A percentile compares a stretch with the other conserved stretches of the same genome.
phyloP scores from a whole-genome alignment of 179 eudicot species.

The Actinidia chinensis region DNA sequence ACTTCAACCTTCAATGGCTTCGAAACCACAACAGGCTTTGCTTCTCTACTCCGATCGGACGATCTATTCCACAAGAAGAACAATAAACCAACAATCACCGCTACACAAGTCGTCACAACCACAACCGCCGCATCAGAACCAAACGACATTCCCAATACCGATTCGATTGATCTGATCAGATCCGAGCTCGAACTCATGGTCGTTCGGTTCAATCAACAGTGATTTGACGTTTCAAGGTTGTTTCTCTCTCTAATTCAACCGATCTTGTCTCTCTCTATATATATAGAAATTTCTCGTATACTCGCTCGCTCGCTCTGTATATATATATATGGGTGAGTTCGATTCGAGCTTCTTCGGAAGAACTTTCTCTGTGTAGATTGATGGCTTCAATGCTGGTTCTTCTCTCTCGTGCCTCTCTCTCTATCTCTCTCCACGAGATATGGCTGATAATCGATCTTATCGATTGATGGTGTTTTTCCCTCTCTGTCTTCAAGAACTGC shows the following conservation, averaged over 20 bases:
- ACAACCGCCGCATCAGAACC: constrained; percentile 29
- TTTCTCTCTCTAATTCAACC: not conserved
- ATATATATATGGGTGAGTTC: not conserved
- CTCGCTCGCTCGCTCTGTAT: no score
- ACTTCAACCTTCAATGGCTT: constrained; percentile 36
- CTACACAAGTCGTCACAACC: constrained; percentile 38
- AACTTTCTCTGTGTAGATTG: not conserved
- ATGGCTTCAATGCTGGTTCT: not conserved
- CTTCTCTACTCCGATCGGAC: constrained; percentile 35
- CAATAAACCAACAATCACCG: constrained; percentile 40
- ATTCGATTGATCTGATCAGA: constrained; percentile 43
- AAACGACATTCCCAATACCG: constrained; percentile 40
- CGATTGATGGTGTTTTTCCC: not conserved
- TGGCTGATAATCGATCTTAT: not conserved
- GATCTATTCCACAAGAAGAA: constrained; percentile 44
- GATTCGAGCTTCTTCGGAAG: no score
- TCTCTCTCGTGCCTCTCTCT: no score
- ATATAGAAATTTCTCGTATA: no score
- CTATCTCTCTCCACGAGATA: not conserved
- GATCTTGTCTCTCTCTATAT: not conserved
- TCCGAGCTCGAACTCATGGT: constrained; percentile 40
- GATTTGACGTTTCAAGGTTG: not conserved
- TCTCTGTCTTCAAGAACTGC: constrained; percentile 10
- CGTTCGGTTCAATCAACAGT: not conserved
- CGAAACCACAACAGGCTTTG: constrained; percentile 32